A percentile compares a stretch with the other conserved stretches of the same genome.
These are phyloP conservation scores for Macrophomina pseudophaseolina DNA, from an alignment of 2,329 filamentous ascomycete genomes.

Conservation along the genomic window DNA sequence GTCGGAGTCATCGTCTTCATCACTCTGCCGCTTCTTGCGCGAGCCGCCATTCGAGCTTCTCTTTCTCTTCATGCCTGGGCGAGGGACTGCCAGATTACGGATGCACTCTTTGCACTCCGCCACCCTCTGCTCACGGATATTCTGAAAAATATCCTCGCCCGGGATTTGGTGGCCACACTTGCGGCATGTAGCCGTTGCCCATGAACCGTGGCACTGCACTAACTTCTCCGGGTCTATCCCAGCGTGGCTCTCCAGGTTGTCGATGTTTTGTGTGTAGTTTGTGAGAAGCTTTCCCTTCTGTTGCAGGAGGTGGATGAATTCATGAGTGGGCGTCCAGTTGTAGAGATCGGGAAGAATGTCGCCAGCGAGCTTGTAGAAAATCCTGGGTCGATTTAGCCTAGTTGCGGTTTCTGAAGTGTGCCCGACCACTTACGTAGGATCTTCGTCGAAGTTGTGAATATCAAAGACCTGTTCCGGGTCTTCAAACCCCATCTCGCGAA, in stretches of 20 bases:
- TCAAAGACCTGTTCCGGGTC: conserved; percentile 97
- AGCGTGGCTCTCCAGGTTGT: conserved; percentile 89
- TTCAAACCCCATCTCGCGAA: conserved; percentile 75
- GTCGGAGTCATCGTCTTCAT: conserved; percentile 61
- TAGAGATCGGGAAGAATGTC: conserved; percentile 84
- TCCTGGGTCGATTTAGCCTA: conserved; percentile 38
- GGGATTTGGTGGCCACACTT: conserved; percentile 76
- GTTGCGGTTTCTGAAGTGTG: not conserved
- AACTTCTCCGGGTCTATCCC: conserved; percentile 82
- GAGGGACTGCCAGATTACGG: conserved; percentile 55
- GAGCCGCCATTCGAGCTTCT: conserved; percentile 54
- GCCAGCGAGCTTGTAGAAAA: conserved; percentile 90
- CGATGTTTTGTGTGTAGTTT: conserved; percentile 98
- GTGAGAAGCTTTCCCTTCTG: conserved; percentile 87
- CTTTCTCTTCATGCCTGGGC: conserved; percentile 58
- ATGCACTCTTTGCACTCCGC: conserved; percentile 78
- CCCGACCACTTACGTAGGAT: conserved; percentile 60
- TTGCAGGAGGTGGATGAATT: conserved; percentile 89
- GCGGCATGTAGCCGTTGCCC: conserved; percentile 88
- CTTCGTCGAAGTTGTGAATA: conserved; percentile 81
- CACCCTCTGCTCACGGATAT: conserved; percentile 76
- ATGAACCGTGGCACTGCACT: conserved; percentile 95
- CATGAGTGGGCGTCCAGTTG: conserved; percentile 87
- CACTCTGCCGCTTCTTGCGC: conserved; percentile 56
- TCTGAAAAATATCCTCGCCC: conserved; percentile 78